Base-by-base conservation (phyloP, 1,284 basidiomycete genomes). In the Vanrija pseudolonga region DNA sequence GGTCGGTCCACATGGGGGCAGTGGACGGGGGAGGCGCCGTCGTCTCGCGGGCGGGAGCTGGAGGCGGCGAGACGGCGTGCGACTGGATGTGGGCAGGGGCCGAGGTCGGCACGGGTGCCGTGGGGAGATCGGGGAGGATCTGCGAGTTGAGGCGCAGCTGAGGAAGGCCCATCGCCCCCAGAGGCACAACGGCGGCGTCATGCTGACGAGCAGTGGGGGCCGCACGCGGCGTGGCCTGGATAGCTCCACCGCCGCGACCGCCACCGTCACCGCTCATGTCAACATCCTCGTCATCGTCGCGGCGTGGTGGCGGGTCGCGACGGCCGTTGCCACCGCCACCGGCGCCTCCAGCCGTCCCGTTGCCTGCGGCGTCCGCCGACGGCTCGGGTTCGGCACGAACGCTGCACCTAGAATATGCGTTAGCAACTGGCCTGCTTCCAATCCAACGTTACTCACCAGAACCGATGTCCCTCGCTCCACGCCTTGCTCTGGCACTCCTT, bases 401-500 rank as follows among this genome's bases (percentile, higher is more conserved):
- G 38, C 58, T 63, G 44, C 67, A 69, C 64, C 66, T 69, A 53
- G 12, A 37, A n/a, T 14, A 28, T 50, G 15, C 41, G 51, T 46
- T 53, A 38, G n/a, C n/a, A 19, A 18, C 28, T 39, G 18, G 15
- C 23, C 36, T 36, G 12, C n/a, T 4, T 7, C 2, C 1, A 9
- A n/a, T 14, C 32, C 32, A 32, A 3, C 4, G 19, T n/a, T 6
- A 65, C 73, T 56, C 53, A 76, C 74, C 76, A 76, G 61, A 76
- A 98, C 50, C 95, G 82, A 74, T 98, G 95, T 0, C 96, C 95
- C 68, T 94, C 92, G 61, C 88, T 89, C 96, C 94, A 98, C 2
- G 93, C 94, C 37, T 88, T 90, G 67, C 89, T 92, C 79, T 98
- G 95, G 74, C 96, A 98, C 64, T 93, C 89, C 76, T 98, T 98